A percentile compares a stretch with the other conserved stretches of the same genome.
These are phyloP conservation scores for Hygrophorus pudorinus DNA, from an alignment of 768 basidiomycete genomes.

Conservation along the genomic window DNA sequence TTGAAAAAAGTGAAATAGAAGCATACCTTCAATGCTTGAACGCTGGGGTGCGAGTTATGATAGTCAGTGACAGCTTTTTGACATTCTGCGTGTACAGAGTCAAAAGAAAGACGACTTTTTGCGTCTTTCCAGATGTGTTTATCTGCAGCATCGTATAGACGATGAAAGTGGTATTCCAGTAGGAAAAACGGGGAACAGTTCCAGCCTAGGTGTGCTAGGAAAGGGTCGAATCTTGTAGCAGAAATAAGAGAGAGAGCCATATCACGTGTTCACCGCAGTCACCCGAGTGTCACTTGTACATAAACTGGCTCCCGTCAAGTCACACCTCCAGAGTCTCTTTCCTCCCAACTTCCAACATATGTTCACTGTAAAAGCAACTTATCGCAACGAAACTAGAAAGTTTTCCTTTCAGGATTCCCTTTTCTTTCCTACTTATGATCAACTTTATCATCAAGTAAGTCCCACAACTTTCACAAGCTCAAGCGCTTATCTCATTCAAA, in stretches of 20 bases:
- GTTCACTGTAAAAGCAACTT: constrained; percentile 78
- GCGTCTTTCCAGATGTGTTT: constrained; percentile 41
- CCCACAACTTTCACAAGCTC: constrained; percentile 1
- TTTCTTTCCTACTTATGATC: constrained; percentile 51
- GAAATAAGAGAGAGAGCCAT: constrained; percentile 22
- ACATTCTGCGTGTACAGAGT: constrained; percentile 34
- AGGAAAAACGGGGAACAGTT: constrained; percentile 60
- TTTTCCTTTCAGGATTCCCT: constrained; percentile 42
- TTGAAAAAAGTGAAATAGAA: not conserved
- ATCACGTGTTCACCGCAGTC: constrained; percentile 1
- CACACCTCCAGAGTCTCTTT: constrained; percentile 12
- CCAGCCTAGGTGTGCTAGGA: constrained; percentile 37
- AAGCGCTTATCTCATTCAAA: constrained; percentile 17
- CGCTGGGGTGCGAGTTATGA: constrained; percentile 10
- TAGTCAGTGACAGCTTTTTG: constrained; percentile 28
- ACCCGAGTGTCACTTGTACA: not conserved
- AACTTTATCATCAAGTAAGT: constrained; percentile 56
- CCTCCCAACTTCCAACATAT: constrained; percentile 27
- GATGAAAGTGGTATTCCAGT: constrained; percentile 48
- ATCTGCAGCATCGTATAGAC: constrained; percentile 41
- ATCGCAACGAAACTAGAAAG: constrained; percentile 58
- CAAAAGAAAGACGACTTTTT: constrained; percentile 25
- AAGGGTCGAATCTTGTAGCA: constrained; percentile 50
- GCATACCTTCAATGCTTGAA: constrained; percentile 24
- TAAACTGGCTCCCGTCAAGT: constrained; percentile 1